Conservation (phyloP, 2,329 filamentous ascomycete species). For the Fusarium circinatum region DNA sequence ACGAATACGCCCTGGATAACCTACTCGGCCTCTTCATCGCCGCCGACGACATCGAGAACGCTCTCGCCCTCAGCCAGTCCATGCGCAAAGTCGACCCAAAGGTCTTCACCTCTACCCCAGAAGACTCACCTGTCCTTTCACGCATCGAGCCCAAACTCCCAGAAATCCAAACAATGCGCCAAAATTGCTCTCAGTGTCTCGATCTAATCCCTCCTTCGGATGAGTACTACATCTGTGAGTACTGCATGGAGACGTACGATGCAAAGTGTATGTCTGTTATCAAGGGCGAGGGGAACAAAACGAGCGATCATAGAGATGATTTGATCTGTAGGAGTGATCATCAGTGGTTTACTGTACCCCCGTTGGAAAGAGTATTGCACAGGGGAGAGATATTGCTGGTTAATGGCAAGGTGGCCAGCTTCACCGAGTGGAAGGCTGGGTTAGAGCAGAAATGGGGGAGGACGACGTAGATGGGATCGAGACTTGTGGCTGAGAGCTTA, state of each 20-base stretch:
- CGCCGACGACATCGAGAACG: constrained; percentile 50
- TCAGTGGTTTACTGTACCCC: constrained; percentile 53
- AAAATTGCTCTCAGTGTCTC: constrained; percentile 53
- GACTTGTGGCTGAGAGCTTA: no score
- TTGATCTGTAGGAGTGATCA: constrained; percentile 52
- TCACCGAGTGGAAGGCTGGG: constrained; percentile 51
- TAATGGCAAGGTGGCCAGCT: constrained; percentile 46
- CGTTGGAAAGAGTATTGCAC: constrained; percentile 49
- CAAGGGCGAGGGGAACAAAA: constrained; percentile 46
- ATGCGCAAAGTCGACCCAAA: constrained; percentile 51
- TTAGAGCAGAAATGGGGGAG: constrained; percentile 47
- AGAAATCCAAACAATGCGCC: constrained; percentile 48
- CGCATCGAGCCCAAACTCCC: constrained; percentile 51
- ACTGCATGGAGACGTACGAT: constrained; percentile 54
- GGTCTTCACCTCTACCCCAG: constrained; percentile 42
- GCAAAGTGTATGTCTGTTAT: constrained; percentile 49
- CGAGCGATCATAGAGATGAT: constrained; percentile 43
- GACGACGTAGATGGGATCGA: neutral
- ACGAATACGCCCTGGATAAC: constrained; percentile 55
- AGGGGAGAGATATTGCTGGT: constrained; percentile 52
- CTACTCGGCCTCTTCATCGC: constrained; percentile 53
- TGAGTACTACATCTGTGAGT: constrained; percentile 50
- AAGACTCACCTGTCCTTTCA: constrained; percentile 44
- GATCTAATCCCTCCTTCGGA: constrained; percentile 47
- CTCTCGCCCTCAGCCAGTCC: constrained; percentile 51